Conservation (phyloP, 768 basidiomycete genomes). For the Nidula microcarpa region DNA sequence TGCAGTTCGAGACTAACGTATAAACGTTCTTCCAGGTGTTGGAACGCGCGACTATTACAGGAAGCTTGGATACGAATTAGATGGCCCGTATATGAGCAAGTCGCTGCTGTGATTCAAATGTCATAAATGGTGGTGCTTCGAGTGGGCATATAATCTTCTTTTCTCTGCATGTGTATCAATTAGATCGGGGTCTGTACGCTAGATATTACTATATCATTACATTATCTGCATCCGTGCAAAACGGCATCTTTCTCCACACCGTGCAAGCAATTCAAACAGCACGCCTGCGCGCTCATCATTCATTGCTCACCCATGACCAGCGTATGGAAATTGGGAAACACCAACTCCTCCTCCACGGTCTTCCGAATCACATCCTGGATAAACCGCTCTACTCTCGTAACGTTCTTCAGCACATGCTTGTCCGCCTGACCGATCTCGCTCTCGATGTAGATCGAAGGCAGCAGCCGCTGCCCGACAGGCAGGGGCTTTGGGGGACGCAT, state of each 20-base stretch:
- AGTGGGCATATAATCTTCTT: not conserved
- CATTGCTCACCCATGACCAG: conserved; percentile 46
- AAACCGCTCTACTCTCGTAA: conserved; percentile 91
- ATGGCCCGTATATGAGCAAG: conserved; percentile 99
- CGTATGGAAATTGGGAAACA: conserved; percentile 96
- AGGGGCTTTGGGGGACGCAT: conserved; percentile 58
- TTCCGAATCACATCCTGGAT: conserved; percentile 95
- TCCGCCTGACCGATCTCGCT: conserved; percentile 96
- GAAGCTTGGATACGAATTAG: conserved; percentile 88
- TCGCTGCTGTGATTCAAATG: conserved; percentile 37
- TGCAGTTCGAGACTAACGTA: not conserved
- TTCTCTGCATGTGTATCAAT: not conserved
- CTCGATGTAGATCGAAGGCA: conserved; percentile 89
- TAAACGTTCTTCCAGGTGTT: conserved; percentile 52
- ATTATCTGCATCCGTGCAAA: conserved; percentile 1
- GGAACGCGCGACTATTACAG: conserved; percentile 98
- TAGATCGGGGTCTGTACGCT: not conserved
- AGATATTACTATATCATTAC: not conserved
- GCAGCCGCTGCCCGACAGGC: conserved; percentile 76
- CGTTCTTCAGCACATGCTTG: conserved; percentile 94
- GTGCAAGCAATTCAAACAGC: no score
- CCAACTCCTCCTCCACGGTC: conserved; percentile 92
- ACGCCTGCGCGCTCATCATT: not conserved
- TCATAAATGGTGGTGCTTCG: no score
- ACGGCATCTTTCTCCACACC: not conserved